Evolutionary conservation across 164 flowering plant genomes (phyloP).

Genomic region (Aristolochia californica): DNA sequence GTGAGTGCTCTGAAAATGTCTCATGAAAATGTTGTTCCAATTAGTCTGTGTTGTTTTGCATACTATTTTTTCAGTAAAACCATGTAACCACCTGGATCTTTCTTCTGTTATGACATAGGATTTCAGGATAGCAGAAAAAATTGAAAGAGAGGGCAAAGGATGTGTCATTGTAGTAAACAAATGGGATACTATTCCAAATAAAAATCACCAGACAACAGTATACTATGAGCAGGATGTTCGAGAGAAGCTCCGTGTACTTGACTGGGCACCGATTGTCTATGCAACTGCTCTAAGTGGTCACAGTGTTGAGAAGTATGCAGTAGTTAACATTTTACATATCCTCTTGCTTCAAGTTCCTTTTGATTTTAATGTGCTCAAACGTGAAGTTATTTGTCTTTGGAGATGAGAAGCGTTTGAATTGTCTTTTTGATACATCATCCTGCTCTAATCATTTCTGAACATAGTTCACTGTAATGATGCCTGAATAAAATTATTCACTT

Average conservation of each 20-base stretch:
- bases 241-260: constrained; percentile 71
- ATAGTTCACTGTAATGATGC: no score
- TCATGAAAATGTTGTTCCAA: no score
- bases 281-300: constrained; percentile 79
- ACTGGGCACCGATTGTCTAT: constrained; percentile 98
- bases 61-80: background rate
- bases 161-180: constrained; percentile 95
- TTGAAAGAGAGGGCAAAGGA: constrained; percentile 93
- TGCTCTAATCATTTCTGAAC: no score
- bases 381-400: no score
- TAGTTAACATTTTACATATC: background rate
- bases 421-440: no score
- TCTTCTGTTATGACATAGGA: constrained; percentile 39
- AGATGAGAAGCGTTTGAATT: no score
- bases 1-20: no score
- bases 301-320: constrained; percentile 78
- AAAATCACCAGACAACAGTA: constrained; percentile 70
- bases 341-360: no score
- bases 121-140: constrained; percentile 84
- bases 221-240: constrained; percentile 92
- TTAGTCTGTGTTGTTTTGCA: no score
- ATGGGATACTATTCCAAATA: constrained; percentile 98
- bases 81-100: background rate
- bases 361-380: no score
- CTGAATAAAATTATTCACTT: no score